Evolutionary conservation across 2,329 filamentous ascomycete genomes (phyloP).

Genomic region (Neonectria punicea): DNA sequence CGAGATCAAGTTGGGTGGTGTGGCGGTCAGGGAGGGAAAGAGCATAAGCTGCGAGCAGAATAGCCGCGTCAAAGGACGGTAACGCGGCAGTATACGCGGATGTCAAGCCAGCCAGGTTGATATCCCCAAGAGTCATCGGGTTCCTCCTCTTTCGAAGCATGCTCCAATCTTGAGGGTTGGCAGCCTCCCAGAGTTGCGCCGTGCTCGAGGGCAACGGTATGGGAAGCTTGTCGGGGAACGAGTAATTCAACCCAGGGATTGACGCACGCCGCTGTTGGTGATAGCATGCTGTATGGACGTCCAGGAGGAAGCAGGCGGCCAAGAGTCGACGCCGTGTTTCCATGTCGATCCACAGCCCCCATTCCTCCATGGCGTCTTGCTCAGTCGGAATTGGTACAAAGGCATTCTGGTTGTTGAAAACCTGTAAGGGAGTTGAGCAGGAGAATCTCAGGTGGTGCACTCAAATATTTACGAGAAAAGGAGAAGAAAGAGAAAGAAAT

Average conservation of each 20-base stretch:
- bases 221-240: constrained; percentile 47
- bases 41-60: constrained; percentile 53
- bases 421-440: constrained; percentile 51
- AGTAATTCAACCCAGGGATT: constrained; percentile 50
- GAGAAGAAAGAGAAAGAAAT: constrained; percentile 37
- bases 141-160: constrained; percentile 43
- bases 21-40: constrained; percentile 52
- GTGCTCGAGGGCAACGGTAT: constrained; percentile 61
- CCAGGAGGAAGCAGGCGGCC: constrained; percentile 66
- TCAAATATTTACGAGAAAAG: constrained; percentile 36
- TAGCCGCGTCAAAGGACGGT: constrained; percentile 52
- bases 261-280: constrained; percentile 58
- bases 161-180: constrained; percentile 58
- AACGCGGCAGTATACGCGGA: constrained; percentile 49
- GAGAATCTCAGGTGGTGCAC: constrained; percentile 19
- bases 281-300: constrained; percentile 66
- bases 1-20: constrained; percentile 40
- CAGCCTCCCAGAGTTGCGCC: constrained; percentile 61
- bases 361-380: constrained; percentile 50
- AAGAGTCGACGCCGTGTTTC: constrained; percentile 65
- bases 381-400: constrained; percentile 36
- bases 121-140: constrained; percentile 41
- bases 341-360: constrained; percentile 63
- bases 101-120: constrained; percentile 49
- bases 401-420: constrained; percentile 48